Conservation (phyloP, 176 grass and related monocot species). For the Phoenix dactylifera region DNA sequence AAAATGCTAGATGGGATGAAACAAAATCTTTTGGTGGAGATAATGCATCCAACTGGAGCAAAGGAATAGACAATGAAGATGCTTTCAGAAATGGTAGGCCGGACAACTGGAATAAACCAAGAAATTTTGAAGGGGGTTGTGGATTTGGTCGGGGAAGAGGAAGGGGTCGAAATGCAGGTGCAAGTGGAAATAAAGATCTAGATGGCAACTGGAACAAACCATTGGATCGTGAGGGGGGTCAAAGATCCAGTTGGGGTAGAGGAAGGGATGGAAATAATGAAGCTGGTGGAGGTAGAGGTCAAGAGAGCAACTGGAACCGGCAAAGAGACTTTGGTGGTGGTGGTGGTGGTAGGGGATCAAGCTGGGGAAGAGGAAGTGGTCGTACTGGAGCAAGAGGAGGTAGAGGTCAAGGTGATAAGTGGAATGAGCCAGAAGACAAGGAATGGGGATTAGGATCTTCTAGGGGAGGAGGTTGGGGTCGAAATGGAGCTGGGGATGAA, state of each 20-base stretch:
- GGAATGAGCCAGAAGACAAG: background rate
- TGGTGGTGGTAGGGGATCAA: conserved; percentile 22
- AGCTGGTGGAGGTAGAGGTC: conserved; percentile 5
- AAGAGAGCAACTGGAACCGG: background rate
- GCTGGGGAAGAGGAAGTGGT: conserved; percentile 27
- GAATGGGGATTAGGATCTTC: too few species aligned
- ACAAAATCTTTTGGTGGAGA: conserved; percentile 17
- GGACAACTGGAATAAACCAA: conserved; percentile 29
- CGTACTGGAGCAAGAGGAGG: conserved; percentile 40
- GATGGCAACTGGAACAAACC: conserved; percentile 32
- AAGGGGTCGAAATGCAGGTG: conserved; percentile 19
- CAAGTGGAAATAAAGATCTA: conserved; percentile 21
- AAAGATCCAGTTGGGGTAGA: conserved; percentile 31
- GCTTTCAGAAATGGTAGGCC: conserved; percentile 22
- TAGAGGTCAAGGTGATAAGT: conserved; percentile 29
- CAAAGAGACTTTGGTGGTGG: conserved; percentile 30
- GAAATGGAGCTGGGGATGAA: conserved; percentile 8
- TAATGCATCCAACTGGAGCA: conserved; percentile 32
- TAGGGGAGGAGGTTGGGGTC: conserved; percentile 19
- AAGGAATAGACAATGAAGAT: conserved; percentile 21
- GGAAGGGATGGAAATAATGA: conserved; percentile 22
- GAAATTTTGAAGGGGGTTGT: conserved; percentile 31
- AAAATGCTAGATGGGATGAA: background rate
- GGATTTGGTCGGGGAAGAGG: conserved; percentile 34
- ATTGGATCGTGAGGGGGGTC: conserved; percentile 23